phyloP scores from a whole-genome alignment of 1,284 basidiomycete species.

The Golubevia pallescens region DNA sequence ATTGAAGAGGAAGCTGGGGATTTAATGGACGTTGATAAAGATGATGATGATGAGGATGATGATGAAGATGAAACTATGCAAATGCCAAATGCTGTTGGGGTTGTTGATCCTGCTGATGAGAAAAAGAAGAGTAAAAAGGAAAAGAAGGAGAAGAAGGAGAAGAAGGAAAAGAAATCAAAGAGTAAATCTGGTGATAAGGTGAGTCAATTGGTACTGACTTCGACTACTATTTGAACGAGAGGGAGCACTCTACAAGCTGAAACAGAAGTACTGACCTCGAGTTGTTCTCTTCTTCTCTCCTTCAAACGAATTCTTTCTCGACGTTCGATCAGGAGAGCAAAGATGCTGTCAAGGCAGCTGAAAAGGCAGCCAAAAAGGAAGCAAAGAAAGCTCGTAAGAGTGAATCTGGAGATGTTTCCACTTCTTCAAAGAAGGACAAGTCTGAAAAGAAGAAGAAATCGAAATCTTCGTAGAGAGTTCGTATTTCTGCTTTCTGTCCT shows the following conservation, averaged over 20 bases:
- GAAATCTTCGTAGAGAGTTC: no score
- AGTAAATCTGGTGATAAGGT: conserved; percentile 13
- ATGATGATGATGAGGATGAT: conserved; percentile 70
- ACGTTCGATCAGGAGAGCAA: conserved; percentile 18
- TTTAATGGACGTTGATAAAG: conserved; percentile 73
- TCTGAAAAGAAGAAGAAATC: conserved; percentile 40
- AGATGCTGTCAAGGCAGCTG: conserved; percentile 36
- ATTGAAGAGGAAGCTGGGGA: conserved; percentile 77
- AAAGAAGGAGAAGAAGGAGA: conserved; percentile 66
- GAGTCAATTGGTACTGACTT: not conserved
- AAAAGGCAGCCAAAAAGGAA: conserved; percentile 54
- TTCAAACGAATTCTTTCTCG: conserved; percentile 1
- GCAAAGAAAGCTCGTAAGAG: conserved; percentile 30
- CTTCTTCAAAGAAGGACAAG: conserved; percentile 16
- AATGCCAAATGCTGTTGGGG: conserved; percentile 65
- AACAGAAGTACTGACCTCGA: not conserved
- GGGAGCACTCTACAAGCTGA: not conserved
- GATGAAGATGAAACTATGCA: conserved; percentile 69
- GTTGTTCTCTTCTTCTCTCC: not conserved
- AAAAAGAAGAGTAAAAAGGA: conserved; percentile 71
- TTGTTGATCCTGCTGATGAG: conserved; percentile 32
- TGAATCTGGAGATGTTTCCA: conserved; percentile 3
- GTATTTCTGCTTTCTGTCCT: no score
- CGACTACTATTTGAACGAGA: not conserved
- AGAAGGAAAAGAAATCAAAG: conserved; percentile 25